These are phyloP conservation scores for Cyanidiococcus yangmingshanensis DNA, from an alignment of 23 red algal genomes.

Conservation along the genomic window DNA sequence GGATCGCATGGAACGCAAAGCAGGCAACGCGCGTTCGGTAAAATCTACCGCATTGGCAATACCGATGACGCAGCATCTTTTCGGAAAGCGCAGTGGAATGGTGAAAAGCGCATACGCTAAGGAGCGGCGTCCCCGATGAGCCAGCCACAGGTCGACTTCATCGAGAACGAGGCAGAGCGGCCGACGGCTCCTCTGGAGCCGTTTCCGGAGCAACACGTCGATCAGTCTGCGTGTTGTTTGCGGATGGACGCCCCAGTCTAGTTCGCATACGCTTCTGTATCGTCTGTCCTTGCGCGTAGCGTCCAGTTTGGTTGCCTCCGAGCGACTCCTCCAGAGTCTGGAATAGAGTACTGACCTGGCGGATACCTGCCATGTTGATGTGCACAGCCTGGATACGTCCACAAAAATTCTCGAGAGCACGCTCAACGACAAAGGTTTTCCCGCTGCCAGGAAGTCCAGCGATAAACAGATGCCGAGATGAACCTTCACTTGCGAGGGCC, in stretches of 20 bases:
- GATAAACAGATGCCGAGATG: constrained; percentile 29
- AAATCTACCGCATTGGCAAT: constrained; percentile 78
- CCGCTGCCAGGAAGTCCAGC: constrained; percentile 61
- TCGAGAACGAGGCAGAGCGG: constrained; percentile 47
- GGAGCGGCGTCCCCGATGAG: constrained; percentile 20
- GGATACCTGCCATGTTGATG: too few species aligned
- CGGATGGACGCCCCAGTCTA: too few species aligned
- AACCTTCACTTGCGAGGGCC: background rate
- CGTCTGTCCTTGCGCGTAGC: too few species aligned
- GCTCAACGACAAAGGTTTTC: constrained; percentile 43
- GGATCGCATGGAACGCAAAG: constrained; percentile 31
- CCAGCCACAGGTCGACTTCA: constrained; percentile 52
- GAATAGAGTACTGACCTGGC: background rate
- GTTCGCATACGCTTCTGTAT: too few species aligned
- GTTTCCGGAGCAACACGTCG: background rate
- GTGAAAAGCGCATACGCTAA: constrained; percentile 48
- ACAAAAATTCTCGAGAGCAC: constrained; percentile 1
- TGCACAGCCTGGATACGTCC: background rate
- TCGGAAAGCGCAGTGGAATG: constrained; percentile 23
- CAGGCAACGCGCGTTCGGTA: constrained; percentile 47
- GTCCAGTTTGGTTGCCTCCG: too few species aligned
- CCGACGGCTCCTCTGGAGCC: background rate
- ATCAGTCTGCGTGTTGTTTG: background rate
- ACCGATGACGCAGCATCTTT: constrained; percentile 32
- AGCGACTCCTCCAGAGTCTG: background rate